These are phyloP conservation scores for Berkeleyomyces rouxiae DNA, from an alignment of 2,329 filamentous ascomycete genomes.

Conservation along the genomic window DNA sequence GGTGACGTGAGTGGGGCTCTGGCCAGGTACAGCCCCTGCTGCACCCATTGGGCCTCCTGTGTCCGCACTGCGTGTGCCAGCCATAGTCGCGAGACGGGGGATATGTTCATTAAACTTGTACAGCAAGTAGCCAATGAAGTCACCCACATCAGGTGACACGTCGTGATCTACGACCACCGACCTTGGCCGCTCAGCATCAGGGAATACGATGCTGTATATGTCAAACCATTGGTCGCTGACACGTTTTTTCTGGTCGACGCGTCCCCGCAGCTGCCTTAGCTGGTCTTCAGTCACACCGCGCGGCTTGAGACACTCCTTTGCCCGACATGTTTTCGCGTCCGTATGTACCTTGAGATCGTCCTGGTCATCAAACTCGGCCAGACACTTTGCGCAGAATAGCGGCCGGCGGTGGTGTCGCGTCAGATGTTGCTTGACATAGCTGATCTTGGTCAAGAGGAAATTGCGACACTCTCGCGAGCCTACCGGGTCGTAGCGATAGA, in stretches of 20 bases:
- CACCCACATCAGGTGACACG: conserved; percentile 14
- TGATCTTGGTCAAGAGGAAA: conserved; percentile 16
- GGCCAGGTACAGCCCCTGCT: background rate
- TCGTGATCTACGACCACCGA: conserved; percentile 16
- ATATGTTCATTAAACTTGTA: conserved; percentile 4
- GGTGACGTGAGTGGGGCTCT: background rate
- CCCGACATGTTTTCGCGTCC: conserved; percentile 11
- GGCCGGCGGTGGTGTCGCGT: conserved; percentile 16
- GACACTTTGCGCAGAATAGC: conserved; percentile 16
- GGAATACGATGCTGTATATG: conserved; percentile 17
- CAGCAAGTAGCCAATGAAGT: conserved; percentile 14
- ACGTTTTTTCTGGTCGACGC: conserved; percentile 15
- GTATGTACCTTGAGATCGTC: conserved; percentile 15
- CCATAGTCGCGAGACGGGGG: background rate
- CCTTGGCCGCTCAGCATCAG: conserved; percentile 10
- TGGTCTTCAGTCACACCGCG: conserved; percentile 16
- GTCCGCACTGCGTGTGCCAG: no score
- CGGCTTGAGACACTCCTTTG: conserved; percentile 8
- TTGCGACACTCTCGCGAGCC: conserved; percentile 16
- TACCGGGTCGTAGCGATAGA: conserved; percentile 15
- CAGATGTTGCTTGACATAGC: conserved; percentile 19
- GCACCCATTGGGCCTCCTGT: background rate
- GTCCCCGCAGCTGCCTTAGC: conserved; percentile 14
- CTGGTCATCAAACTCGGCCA: conserved; percentile 13
- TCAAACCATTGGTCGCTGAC: conserved; percentile 17